These are phyloP conservation scores for Claviceps purpurea DNA, from an alignment of 2,329 filamentous ascomycete genomes.

Conservation along the genomic window DNA sequence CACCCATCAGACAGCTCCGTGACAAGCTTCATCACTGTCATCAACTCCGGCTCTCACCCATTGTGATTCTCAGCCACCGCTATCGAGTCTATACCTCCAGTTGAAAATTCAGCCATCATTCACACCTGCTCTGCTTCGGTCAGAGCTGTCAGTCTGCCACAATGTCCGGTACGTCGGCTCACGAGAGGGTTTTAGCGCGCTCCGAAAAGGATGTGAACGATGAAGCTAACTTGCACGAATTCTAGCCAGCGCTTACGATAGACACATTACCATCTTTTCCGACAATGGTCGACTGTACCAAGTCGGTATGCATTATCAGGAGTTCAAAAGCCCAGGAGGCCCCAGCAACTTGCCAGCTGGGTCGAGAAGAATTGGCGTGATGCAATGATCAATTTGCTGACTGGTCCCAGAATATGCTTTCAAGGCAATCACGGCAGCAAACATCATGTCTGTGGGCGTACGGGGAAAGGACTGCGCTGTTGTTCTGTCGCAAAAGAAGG, in stretches of 20 bases:
- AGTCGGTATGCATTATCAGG: slow-evolving; percentile 63
- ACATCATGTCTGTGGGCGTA: slow-evolving; percentile 95
- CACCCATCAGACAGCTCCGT: neutral
- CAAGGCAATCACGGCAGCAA: slow-evolving; percentile 98
- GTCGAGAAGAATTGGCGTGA: neutral
- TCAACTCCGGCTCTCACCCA: slow-evolving; percentile 1
- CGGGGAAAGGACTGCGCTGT: slow-evolving; percentile 95
- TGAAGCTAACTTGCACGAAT: slow-evolving; percentile 14
- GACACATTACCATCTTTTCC: slow-evolving; percentile 99
- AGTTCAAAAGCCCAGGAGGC: neutral
- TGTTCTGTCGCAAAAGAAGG: slow-evolving; percentile 97
- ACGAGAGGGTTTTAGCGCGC: neutral
- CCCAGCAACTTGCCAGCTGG: neutral
- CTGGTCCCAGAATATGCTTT: slow-evolving; percentile 83
- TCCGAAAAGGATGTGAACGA: neutral
- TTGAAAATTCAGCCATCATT: slow-evolving; percentile 1
- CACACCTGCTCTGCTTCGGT: slow-evolving; percentile 3
- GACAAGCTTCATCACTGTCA: slow-evolving; percentile 4
- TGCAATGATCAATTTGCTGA: neutral
- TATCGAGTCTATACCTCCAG: neutral
- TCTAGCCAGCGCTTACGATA: slow-evolving; percentile 68
- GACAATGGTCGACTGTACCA: slow-evolving; percentile 97
- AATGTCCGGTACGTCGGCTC: slow-evolving; percentile 36
- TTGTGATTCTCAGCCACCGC: slow-evolving; percentile 2
- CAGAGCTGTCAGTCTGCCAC: slow-evolving; percentile 19